Percentiles rank a stretch among this genome's conserved stretches.
Conservation (phyloP, 441 rosid species). For the Adansonia rubrostipa region DNA sequence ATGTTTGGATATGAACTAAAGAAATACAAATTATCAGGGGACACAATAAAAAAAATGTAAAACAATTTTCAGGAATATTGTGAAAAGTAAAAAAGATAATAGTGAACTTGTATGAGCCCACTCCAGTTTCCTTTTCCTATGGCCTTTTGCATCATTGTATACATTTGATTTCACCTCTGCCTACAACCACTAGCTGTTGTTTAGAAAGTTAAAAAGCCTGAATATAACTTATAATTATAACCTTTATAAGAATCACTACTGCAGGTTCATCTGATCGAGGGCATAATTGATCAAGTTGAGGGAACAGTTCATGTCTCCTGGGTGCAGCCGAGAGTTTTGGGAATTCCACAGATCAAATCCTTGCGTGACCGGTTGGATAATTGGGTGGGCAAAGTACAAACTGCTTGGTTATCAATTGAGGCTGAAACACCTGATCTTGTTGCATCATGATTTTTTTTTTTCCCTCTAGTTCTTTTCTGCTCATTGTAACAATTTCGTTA, state of each 20-base stretch:
- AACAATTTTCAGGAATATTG: background rate
- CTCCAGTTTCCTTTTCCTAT: background rate
- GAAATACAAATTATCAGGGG: background rate
- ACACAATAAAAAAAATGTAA: background rate
- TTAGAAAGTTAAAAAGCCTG: background rate
- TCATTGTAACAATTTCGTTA: constrained; percentile 35
- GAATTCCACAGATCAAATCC: constrained; percentile 80
- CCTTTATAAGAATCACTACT: background rate
- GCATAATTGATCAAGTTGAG: constrained; percentile 86
- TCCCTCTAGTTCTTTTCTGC: constrained; percentile 27
- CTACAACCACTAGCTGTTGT: background rate
- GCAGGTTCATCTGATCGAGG: constrained; percentile 94
- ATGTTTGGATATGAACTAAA: too few species aligned
- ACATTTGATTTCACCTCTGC: background rate
- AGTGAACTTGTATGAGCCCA: background rate
- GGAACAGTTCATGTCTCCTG: constrained; percentile 92
- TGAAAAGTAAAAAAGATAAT: background rate
- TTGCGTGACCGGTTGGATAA: constrained; percentile 72
- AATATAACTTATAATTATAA: background rate
- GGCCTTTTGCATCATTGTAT: background rate
- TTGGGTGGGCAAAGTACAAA: constrained; percentile 84
- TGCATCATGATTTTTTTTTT: constrained; percentile 37
- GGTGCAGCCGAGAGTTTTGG: constrained; percentile 98
- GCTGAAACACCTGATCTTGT: constrained; percentile 96
- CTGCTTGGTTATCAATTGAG: constrained; percentile 76